A percentile compares a stretch with the other conserved stretches of the same genome.
Evolutionary conservation across 768 basidiomycete genomes (phyloP).

Genomic region (Auriscalpium microsporum): DNA sequence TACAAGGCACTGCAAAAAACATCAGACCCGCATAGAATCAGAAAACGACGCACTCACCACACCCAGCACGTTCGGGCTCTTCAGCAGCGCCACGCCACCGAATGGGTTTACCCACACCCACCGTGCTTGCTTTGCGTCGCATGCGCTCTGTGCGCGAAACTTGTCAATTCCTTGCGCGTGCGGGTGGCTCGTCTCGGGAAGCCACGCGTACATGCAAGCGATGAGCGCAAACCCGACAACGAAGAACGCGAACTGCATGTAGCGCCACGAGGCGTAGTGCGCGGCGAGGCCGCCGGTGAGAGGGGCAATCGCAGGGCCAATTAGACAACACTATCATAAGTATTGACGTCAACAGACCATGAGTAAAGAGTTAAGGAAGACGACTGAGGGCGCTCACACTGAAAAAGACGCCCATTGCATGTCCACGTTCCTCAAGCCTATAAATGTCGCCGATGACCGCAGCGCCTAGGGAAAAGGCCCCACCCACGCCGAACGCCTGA

Average conservation of each 20-base stretch:
- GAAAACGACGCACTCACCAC: conserved; percentile 32
- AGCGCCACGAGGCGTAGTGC: conserved; percentile 59
- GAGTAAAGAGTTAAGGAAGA: neutral
- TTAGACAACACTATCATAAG: conserved; percentile 34
- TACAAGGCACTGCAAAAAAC: conserved; percentile 36
- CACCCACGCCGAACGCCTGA: conserved; percentile 57
- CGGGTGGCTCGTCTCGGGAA: conserved; percentile 67
- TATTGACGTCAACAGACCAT: neutral
- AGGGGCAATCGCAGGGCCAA: conserved; percentile 58
- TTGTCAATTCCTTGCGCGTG: conserved; percentile 48
- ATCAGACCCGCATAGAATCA: conserved; percentile 5
- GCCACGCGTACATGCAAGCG: conserved; percentile 31
- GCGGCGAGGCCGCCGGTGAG: conserved; percentile 47
- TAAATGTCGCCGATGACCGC: conserved; percentile 64
- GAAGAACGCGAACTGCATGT: conserved; percentile 43
- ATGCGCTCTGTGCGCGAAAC: conserved; percentile 4
- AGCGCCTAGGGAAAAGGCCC: conserved; percentile 45
- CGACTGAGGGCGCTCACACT: conserved; percentile 26
- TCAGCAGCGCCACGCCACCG: conserved; percentile 37
- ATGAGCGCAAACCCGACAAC: conserved; percentile 32
- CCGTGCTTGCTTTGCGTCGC: neutral
- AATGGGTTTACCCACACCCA: conserved; percentile 55
- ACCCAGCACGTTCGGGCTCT: conserved; percentile 50
- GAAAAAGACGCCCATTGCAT: conserved; percentile 52
- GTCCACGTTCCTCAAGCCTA: conserved; percentile 49